A percentile compares a stretch with the other conserved stretches of the same genome.
phyloP scores from a whole-genome alignment of 176 grass and related monocot species.

The Secale cereale region DNA sequence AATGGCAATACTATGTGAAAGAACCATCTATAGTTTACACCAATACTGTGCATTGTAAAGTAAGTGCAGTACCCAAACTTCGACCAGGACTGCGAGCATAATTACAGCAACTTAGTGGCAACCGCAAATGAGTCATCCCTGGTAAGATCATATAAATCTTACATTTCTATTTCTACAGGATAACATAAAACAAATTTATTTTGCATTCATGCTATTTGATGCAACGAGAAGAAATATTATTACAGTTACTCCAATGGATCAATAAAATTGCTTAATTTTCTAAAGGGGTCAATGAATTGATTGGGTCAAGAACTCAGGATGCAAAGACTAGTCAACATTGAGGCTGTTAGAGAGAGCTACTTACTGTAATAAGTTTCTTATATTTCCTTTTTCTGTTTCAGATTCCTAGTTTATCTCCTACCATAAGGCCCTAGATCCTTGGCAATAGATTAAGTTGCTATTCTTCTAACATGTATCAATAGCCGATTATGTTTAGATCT shows the following conservation, averaged over 20 bases:
- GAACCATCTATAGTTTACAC: not conserved
- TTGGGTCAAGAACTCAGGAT: not conserved
- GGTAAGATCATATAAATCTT: too few species aligned
- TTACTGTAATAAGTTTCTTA: too few species aligned
- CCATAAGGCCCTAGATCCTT: too few species aligned
- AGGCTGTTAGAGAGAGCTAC: too few species aligned
- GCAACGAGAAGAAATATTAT: slow-evolving; percentile 6
- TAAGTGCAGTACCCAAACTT: not conserved
- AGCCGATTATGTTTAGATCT: too few species aligned
- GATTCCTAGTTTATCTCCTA: too few species aligned
- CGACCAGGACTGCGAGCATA: not conserved
- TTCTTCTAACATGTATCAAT: too few species aligned
- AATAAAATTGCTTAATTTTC: not conserved
- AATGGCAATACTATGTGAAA: not conserved
- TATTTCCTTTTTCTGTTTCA: too few species aligned
- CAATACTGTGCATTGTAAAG: too few species aligned
- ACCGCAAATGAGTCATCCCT: too few species aligned
- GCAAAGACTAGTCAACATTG: not conserved
- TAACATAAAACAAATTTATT: not conserved
- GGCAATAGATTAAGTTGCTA: too few species aligned
- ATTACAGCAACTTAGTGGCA: not conserved
- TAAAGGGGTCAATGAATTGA: not conserved
- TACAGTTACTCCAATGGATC: not conserved
- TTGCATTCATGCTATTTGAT: not conserved
- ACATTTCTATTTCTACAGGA: too few species aligned